A percentile compares a stretch with the other conserved stretches of the same genome.
Evolutionary conservation across 2,329 filamentous ascomycete species (phyloP).

Genomic region (Colletotrichum filicis): DNA sequence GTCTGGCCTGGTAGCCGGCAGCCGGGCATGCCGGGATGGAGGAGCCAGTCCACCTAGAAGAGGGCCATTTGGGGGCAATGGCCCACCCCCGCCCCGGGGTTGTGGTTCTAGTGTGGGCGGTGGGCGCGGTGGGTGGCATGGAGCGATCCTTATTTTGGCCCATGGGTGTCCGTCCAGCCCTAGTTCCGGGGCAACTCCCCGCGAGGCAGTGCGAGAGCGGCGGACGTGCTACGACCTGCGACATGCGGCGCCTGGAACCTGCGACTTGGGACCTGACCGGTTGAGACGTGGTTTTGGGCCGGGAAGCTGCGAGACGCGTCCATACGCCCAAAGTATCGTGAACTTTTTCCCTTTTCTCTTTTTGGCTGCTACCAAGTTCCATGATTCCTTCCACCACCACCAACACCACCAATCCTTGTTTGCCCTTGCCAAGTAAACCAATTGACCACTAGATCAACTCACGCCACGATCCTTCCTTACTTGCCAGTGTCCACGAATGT

Average conservation of each 20-base stretch:
- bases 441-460: background rate
- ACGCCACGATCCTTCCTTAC: background rate
- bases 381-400: background rate
- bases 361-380: background rate
- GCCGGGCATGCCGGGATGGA: slow-evolving; percentile 23
- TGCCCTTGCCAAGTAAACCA: background rate
- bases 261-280: slow-evolving; percentile 1
- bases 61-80: background rate
- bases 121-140: slow-evolving; percentile 9
- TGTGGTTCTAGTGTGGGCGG: background rate
- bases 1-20: slow-evolving; percentile 10
- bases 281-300: background rate
- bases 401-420: background rate
- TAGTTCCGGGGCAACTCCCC: slow-evolving; percentile 26
- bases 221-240: background rate
- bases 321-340: slow-evolving; percentile 23
- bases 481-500: background rate
- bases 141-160: background rate
- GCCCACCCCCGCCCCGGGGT: slow-evolving; percentile 27
- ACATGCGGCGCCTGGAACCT: background rate
- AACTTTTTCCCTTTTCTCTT: background rate
- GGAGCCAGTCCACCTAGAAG: background rate
- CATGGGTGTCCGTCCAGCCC: background rate
- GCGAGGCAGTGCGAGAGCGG: slow-evolving; percentile 28
- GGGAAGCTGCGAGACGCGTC: slow-evolving; percentile 24